Evolutionary conservation across 345 rosid genomes (phyloP).

Genomic region (Dimocarpus longan): DNA sequence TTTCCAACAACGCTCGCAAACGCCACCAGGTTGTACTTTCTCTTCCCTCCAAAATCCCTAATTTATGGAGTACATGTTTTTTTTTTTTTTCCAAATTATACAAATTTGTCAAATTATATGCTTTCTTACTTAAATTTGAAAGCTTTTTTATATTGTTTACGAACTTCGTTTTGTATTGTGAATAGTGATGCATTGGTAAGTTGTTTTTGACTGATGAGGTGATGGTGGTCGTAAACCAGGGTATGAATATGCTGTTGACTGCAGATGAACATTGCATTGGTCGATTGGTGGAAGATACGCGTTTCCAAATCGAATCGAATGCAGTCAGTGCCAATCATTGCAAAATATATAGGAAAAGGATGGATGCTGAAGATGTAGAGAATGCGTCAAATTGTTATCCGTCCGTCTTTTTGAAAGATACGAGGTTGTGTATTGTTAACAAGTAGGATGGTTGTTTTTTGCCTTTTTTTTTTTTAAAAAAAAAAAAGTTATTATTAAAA

Average conservation of each 20-base stretch:
- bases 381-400: slow-evolving; percentile 27
- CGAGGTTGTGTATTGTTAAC: slow-evolving; percentile 52
- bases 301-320: slow-evolving; percentile 64
- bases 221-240: slow-evolving; percentile 40
- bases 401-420: slow-evolving; percentile 74
- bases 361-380: slow-evolving; percentile 31
- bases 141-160: neutral
- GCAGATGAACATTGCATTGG: slow-evolving; percentile 76
- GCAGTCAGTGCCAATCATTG: slow-evolving; percentile 86
- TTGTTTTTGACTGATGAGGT: slow-evolving; percentile 20
- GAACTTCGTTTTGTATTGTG: neutral
- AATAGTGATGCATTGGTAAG: neutral
- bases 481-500: neutral
- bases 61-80: neutral
- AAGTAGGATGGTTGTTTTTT: neutral
- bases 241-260: slow-evolving; percentile 74
- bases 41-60: slow-evolving; percentile 16
- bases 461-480: neutral
- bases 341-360: slow-evolving; percentile 59
- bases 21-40: slow-evolving; percentile 59
- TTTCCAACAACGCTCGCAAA: slow-evolving; percentile 74
- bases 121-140: no score
- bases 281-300: slow-evolving; percentile 58
- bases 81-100: neutral
- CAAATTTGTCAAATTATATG: neutral